phyloP scores from a whole-genome alignment of 768 basidiomycete genomes.

The Hirschioporus abietinus region DNA sequence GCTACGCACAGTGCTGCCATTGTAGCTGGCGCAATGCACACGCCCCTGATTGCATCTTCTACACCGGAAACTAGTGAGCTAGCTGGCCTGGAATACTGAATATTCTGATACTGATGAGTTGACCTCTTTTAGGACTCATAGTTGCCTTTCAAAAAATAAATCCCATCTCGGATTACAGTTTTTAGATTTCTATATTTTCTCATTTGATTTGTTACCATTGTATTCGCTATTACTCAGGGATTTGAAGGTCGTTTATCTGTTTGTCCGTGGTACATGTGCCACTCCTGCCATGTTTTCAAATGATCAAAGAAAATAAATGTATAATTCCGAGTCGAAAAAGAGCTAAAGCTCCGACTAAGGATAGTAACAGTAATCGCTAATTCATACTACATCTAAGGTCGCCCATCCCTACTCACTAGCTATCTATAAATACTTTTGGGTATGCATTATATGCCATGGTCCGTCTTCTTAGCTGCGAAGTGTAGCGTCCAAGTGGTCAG shows the following conservation, averaged over 20 bases:
- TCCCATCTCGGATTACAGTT: no score
- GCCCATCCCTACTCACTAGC: not conserved
- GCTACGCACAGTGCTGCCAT: not conserved
- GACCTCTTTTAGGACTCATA: no score
- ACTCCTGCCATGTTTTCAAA: no score
- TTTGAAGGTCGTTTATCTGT: no score
- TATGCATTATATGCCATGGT: constrained; percentile 6
- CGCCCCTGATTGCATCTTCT: not conserved
- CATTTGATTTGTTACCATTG: no score
- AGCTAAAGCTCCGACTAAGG: not conserved
- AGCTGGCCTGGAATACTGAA: not conserved
- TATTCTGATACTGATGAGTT: not conserved
- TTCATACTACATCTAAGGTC: not conserved
- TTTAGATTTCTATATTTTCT: no score
- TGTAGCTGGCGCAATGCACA: not conserved
- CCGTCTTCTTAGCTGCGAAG: constrained; percentile 69
- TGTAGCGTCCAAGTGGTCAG: constrained; percentile 92
- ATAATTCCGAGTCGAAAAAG: not conserved
- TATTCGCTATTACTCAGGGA: no score
- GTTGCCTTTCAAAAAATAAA: no score
- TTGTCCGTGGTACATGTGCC: no score
- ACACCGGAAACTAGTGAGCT: not conserved
- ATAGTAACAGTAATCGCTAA: not conserved
- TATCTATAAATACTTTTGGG: not conserved
- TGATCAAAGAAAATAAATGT: not conserved